A percentile compares a stretch with the other conserved stretches of the same genome.
phyloP scores from a whole-genome alignment of 306 rosid genomes.

The Prunus mongolica region DNA sequence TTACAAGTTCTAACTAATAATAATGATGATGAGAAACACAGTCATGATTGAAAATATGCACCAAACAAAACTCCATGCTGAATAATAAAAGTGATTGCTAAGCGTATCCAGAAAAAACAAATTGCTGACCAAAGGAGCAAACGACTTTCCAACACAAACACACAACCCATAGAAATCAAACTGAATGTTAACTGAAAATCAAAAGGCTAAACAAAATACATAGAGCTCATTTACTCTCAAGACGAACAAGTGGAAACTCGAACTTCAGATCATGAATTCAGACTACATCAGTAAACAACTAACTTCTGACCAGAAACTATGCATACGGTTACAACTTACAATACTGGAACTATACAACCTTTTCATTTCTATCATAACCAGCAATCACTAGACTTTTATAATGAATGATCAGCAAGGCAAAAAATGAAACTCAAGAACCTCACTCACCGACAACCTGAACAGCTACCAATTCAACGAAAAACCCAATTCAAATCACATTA shows the following conservation, averaged over 20 bases:
- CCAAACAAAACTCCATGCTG: not conserved
- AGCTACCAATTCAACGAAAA: conserved; percentile 3
- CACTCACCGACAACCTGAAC: not conserved
- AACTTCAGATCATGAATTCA: not conserved
- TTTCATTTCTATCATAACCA: not conserved
- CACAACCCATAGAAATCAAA: not conserved
- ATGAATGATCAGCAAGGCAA: not conserved
- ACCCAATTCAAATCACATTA: conserved; percentile 14
- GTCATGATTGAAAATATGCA: not conserved
- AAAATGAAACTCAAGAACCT: not conserved
- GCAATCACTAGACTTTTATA: not conserved
- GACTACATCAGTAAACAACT: not conserved
- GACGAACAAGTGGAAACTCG: conserved; percentile 12
- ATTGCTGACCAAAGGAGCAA: not conserved
- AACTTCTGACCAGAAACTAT: not conserved
- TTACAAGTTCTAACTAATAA: not conserved
- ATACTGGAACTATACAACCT: not conserved
- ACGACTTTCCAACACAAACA: not conserved
- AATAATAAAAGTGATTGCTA: not conserved
- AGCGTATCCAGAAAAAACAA: not conserved
- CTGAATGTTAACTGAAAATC: not conserved
- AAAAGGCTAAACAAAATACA: not conserved
- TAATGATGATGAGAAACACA: not conserved
- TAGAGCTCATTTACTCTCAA: not conserved
- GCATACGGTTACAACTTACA: not conserved